Evolutionary conservation across 805 yeast genomes (phyloP).

Genomic region (Jamesozyma spencerorum): DNA sequence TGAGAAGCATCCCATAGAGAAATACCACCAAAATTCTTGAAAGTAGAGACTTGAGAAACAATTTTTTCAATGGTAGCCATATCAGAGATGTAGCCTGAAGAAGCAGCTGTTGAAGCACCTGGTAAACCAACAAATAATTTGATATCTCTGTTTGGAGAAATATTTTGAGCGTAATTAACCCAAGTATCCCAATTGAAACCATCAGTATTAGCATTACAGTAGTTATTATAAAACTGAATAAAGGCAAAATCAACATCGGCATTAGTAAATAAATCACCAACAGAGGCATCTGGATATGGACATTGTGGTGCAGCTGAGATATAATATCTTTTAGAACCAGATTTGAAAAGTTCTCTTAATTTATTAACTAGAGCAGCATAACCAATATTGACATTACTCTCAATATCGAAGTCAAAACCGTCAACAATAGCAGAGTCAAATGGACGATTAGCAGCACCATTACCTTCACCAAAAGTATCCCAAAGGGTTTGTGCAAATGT

Average conservation of each 20-base stretch:
- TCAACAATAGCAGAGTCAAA: slow-evolving; percentile 72
- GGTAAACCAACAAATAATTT: slow-evolving; percentile 72
- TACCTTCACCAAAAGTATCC: slow-evolving; percentile 55
- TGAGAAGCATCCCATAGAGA: slow-evolving; percentile 89
- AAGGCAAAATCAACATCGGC: slow-evolving; percentile 72
- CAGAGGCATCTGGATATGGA: slow-evolving; percentile 68
- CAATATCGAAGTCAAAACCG: slow-evolving; percentile 91
- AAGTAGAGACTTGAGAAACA: slow-evolving; percentile 65
- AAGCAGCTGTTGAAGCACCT: slow-evolving; percentile 50
- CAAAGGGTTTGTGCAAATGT: slow-evolving; percentile 51
- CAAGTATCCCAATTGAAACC: slow-evolving; percentile 67
- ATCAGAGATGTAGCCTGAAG: slow-evolving; percentile 51
- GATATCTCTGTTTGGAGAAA: slow-evolving; percentile 59
- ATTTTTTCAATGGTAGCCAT: slow-evolving; percentile 32
- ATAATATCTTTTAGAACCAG: slow-evolving; percentile 53
- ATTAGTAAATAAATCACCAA: slow-evolving; percentile 48
- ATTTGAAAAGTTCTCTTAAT: slow-evolving; percentile 43
- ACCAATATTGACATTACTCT: slow-evolving; percentile 54
- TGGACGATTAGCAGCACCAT: slow-evolving; percentile 45
- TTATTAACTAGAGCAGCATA: slow-evolving; percentile 51
- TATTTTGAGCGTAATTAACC: slow-evolving; percentile 49
- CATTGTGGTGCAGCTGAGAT: slow-evolving; percentile 92
- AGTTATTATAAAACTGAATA: slow-evolving; percentile 84
- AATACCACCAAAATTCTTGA: slow-evolving; percentile 73
- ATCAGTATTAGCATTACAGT: slow-evolving; percentile 48